Evolutionary conservation across 176 grass and related monocot genomes (phyloP), one percentile per base, ranked within the genome.

Genomic region (Ampelocalamus luodianensis): DNA sequence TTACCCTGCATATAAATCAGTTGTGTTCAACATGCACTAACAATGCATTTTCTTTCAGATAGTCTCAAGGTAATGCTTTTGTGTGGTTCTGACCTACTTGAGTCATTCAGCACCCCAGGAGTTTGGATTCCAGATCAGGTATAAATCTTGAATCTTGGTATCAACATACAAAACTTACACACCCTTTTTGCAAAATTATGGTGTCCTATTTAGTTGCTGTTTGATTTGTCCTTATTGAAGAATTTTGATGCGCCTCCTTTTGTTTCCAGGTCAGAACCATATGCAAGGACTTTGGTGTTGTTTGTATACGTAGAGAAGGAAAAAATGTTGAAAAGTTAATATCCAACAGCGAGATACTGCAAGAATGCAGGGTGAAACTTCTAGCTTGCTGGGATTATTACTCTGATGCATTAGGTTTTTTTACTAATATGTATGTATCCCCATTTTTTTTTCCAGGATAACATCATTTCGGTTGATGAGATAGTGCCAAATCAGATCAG

Each of bases 71-170:
- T 95, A 79, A 95, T 98, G 93, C 88, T 98, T 55, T 84, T 95
- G 68, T 98, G 96, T 72, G 96, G 96, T 74, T 95, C 96, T 62
- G 93, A 98, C 88, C 65, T 98, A 6, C 93, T 95, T 0, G 89
- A 95, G 22, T 95, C 93, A 51, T 92, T 95, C 71, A 79, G 62
- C 56, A 81, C 74, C 10, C 96, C 89, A 56, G 96, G 91, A 68
- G 93, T 98, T 59, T 98, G 96, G 96, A 92, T 94, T 68, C 89
- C 75, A 58, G 91, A 98, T 65, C 93, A 95, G 93, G 93, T 95
- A 80, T 16, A 63, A 50, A 50, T 58, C 5, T 34, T 66, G 29
- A 39, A 56, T 6, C 3, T n/a, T 68, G 46, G n/a, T 38, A 32
- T 76, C 15, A 9, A 11, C 42, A 59, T 58, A 17, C 7, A 44